Evolutionary conservation across 768 basidiomycete genomes (phyloP).

Genomic region (Lentinula guzmanii): DNA sequence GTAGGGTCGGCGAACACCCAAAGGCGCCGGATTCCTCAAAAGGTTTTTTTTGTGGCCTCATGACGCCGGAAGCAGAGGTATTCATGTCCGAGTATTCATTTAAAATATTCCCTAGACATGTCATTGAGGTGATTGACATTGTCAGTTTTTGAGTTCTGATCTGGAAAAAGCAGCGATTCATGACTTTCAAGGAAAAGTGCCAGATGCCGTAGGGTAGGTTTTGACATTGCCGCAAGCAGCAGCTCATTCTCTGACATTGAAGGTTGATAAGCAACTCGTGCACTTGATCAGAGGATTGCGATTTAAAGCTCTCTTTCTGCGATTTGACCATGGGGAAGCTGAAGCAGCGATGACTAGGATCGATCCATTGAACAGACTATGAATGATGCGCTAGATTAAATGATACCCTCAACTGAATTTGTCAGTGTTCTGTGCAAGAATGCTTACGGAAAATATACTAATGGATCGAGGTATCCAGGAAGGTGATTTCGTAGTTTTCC

Average conservation of each 20-base stretch:
- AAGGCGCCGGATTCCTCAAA: background rate
- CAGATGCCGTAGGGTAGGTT: constrained; percentile 1
- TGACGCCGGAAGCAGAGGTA: constrained; percentile 1
- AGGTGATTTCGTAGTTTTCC: background rate
- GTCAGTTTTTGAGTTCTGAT: background rate
- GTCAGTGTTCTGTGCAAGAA: too few species aligned
- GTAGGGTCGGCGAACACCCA: constrained; percentile 1
- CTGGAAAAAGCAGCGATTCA: background rate
- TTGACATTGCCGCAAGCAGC: background rate
- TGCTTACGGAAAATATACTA: too few species aligned
- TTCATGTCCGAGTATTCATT: background rate
- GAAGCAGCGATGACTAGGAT: background rate
- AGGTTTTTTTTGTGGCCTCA: background rate
- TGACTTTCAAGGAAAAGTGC: background rate
- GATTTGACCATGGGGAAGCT: background rate
- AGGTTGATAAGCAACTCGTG: constrained; percentile 1
- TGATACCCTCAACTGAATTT: too few species aligned
- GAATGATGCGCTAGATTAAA: background rate
- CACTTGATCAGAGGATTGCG: background rate
- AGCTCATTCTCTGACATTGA: background rate
- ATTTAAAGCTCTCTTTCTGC: background rate
- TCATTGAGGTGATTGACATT: constrained; percentile 2
- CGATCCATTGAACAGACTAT: background rate
- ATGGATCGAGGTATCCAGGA: background rate
- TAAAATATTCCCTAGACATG: background rate